These are phyloP conservation scores for Zancudomyces culisetae DNA, from an alignment of 371 early-diverging fungal species.

Conservation along the genomic window DNA sequence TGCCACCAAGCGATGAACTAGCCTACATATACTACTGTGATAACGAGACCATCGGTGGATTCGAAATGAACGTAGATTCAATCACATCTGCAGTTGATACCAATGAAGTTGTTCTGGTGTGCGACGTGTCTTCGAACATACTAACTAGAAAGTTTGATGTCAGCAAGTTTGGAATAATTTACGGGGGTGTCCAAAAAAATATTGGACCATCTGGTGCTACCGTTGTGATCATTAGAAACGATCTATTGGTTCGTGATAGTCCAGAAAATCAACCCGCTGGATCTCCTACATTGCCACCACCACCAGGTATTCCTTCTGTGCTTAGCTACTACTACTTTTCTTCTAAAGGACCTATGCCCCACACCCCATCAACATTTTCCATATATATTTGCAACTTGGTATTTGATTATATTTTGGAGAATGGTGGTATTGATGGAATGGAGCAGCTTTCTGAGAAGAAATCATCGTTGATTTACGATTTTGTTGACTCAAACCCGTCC, in stretches of 20 bases:
- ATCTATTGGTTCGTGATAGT: conserved; percentile 39
- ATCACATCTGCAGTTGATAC: conserved; percentile 32
- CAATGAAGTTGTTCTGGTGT: conserved; percentile 63
- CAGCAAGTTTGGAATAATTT: conserved; percentile 61
- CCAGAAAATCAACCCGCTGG: conserved; percentile 13
- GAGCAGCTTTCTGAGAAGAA: conserved; percentile 41
- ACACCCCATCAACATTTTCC: conserved; percentile 90
- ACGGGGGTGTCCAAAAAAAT: conserved; percentile 96
- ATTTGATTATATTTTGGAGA: conserved; percentile 52
- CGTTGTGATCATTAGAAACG: conserved; percentile 73
- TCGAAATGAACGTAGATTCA: conserved; percentile 48
- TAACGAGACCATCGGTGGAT: conserved; percentile 94
- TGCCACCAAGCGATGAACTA: conserved; percentile 43
- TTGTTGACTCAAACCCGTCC: conserved; percentile 36
- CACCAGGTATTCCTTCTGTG: conserved; percentile 48
- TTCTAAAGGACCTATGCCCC: conserved; percentile 73
- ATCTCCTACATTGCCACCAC: conserved; percentile 11
- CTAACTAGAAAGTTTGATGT: conserved; percentile 72
- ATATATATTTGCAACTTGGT: conserved; percentile 81
- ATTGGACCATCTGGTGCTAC: conserved; percentile 91
- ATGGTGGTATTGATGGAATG: conserved; percentile 59
- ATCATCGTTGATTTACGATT: conserved; percentile 39
- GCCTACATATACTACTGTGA: conserved; percentile 89
- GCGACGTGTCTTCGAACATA: conserved; percentile 90
- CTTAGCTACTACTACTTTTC: conserved; percentile 68